phyloP scores from a whole-genome alignment of 495 filamentous ascomycete genomes.

The Penicillium roqueforti region DNA sequence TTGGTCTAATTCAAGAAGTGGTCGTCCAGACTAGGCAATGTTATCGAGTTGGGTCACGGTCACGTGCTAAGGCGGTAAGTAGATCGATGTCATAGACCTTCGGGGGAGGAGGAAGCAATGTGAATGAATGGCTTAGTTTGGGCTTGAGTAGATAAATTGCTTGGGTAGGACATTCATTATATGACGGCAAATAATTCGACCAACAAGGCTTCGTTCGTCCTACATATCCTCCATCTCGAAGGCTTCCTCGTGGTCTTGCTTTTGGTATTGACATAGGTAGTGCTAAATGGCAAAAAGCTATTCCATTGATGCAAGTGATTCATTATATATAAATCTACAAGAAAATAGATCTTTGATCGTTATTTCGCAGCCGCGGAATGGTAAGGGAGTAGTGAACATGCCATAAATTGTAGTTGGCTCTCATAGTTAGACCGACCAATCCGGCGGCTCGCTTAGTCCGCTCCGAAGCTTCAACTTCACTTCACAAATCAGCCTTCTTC shows the following conservation, averaged over 20 bases:
- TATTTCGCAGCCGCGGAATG: neutral
- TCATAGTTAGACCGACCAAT: constrained; percentile 21
- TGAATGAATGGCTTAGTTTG: neutral
- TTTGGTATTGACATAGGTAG: neutral
- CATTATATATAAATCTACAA: neutral
- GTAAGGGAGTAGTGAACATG: neutral
- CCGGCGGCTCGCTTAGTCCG: constrained; percentile 39
- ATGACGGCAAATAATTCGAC: neutral
- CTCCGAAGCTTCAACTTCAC: constrained; percentile 43
- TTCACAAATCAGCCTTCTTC: constrained; percentile 28
- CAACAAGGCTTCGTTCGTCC: neutral
- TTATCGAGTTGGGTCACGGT: constrained; percentile 1
- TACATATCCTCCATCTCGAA: neutral
- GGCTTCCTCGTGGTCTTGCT: neutral
- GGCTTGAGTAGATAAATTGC: neutral
- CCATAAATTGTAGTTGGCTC: constrained; percentile 9
- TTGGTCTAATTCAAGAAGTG: neutral
- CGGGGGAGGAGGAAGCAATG: neutral
- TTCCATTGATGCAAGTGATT: neutral
- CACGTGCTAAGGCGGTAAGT: constrained; percentile 4
- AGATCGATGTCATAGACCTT: neutral
- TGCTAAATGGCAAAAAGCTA: neutral
- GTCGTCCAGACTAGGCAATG: neutral
- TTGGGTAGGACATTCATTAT: neutral
- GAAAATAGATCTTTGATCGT: neutral